Evolutionary conservation across 331 rosid genomes (phyloP).

Genomic region (Quercus lobata): DNA sequence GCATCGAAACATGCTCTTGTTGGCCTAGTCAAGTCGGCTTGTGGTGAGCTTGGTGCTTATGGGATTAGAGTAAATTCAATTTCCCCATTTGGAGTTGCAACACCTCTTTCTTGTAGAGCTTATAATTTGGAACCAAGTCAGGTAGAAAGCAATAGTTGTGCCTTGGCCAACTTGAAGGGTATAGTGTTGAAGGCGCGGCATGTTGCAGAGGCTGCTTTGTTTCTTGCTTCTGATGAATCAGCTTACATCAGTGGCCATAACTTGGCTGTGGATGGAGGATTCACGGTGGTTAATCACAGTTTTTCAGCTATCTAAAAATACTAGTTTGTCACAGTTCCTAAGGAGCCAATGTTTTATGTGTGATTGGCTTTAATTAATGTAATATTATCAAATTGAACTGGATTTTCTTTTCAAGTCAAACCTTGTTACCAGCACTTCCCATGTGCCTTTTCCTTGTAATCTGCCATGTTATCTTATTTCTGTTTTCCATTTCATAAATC

Average conservation of each 20-base stretch:
- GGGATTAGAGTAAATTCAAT: slow-evolving; percentile 81
- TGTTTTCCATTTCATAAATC: background rate
- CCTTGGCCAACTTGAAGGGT: slow-evolving; percentile 63
- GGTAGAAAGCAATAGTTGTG: slow-evolving; percentile 41
- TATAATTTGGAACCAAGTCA: slow-evolving; percentile 41
- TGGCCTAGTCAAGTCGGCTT: slow-evolving; percentile 60
- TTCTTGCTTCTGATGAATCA: slow-evolving; percentile 76
- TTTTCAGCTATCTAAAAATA: background rate
- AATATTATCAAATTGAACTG: background rate
- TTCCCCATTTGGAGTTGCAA: slow-evolving; percentile 82
- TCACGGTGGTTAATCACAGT: slow-evolving; percentile 44
- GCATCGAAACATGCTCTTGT: slow-evolving; percentile 64
- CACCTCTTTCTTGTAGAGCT: slow-evolving; percentile 58
- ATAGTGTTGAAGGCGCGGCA: slow-evolving; percentile 65
- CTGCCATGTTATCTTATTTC: slow-evolving; percentile 11
- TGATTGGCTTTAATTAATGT: background rate
- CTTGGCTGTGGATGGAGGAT: slow-evolving; percentile 79
- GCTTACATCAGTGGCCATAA: slow-evolving; percentile 69
- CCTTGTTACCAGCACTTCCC: slow-evolving; percentile 5
- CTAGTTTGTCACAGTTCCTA: background rate
- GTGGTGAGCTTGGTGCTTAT: slow-evolving; percentile 70
- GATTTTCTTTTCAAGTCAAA: slow-evolving; percentile 18
- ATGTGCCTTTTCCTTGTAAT: slow-evolving; percentile 36
- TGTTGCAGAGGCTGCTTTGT: slow-evolving; percentile 73
- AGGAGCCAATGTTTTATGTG: background rate